Conservation (phyloP, 2,329 filamentous ascomycete species). For the Teratosphaeria viscida region DNA sequence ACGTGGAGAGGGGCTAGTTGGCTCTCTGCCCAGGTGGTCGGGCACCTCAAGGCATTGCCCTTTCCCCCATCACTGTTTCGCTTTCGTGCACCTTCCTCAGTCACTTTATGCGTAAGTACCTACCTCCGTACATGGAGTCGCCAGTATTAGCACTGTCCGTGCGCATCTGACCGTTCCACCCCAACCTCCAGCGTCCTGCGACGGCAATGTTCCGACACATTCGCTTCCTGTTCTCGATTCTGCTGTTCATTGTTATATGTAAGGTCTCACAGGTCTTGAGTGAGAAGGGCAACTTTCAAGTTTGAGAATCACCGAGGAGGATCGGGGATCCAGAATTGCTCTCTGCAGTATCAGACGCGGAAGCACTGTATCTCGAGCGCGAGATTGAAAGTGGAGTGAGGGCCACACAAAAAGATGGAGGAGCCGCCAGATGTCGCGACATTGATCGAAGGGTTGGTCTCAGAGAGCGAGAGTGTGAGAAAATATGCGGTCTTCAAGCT, state of each 20-base stretch:
- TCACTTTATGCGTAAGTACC: neutral
- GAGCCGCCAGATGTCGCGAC: conserved; percentile 23
- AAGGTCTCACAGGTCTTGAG: conserved; percentile 33
- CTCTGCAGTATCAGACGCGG: no score
- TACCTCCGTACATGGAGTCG: neutral
- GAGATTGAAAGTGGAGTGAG: neutral
- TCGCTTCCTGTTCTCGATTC: conserved; percentile 13
- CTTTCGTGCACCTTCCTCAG: neutral
- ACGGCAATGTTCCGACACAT: conserved; percentile 11
- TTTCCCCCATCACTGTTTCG: neutral
- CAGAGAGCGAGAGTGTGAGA: conserved; percentile 73
- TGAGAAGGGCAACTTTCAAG: conserved; percentile 9
- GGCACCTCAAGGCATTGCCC: no score
- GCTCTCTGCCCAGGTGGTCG: no score
- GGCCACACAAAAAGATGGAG: conserved; percentile 15
- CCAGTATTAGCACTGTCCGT: neutral
- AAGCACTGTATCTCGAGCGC: neutral
- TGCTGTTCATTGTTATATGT: conserved; percentile 39
- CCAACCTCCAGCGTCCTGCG: neutral
- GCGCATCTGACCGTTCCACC: neutral
- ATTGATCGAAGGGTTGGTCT: conserved; percentile 45
- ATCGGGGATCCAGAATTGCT: neutral
- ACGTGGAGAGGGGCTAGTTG: neutral
- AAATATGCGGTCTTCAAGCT: conserved; percentile 99
- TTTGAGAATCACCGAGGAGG: conserved; percentile 1